A percentile compares a stretch with the other conserved stretches of the same genome.
phyloP scores from a whole-genome alignment of 371 early-diverging fungal genomes.

The Circinella umbellata region DNA sequence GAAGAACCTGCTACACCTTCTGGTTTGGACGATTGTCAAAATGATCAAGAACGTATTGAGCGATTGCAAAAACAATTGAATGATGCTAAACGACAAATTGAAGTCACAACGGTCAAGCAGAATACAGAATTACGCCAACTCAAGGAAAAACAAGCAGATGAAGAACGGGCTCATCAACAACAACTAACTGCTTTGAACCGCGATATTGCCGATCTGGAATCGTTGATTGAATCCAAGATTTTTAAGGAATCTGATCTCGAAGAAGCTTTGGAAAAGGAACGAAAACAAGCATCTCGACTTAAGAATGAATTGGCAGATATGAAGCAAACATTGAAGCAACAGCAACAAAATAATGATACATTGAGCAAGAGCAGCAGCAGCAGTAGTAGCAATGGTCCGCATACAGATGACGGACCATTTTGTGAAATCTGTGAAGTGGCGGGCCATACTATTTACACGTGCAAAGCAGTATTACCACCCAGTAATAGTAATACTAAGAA shows the following conservation, averaged over 20 bases:
- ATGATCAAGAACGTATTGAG: slow-evolving; percentile 28
- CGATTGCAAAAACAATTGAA: slow-evolving; percentile 40
- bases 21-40: slow-evolving; percentile 29
- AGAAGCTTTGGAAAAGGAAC: slow-evolving; percentile 62
- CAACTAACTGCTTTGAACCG: slow-evolving; percentile 65
- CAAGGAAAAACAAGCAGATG: slow-evolving; percentile 56
- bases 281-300: slow-evolving; percentile 55
- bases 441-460: slow-evolving; percentile 73
- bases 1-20: slow-evolving; percentile 48
- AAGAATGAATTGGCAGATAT: slow-evolving; percentile 58
- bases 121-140: slow-evolving; percentile 58
- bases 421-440: slow-evolving; percentile 74
- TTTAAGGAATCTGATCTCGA: slow-evolving; percentile 79
- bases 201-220: slow-evolving; percentile 73
- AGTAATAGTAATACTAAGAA: neutral
- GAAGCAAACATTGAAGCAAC: slow-evolving; percentile 23
- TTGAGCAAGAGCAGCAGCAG: slow-evolving; percentile 7
- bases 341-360: slow-evolving; percentile 1
- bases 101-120: slow-evolving; percentile 51
- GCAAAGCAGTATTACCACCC: slow-evolving; percentile 48
- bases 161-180: slow-evolving; percentile 61
- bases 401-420: slow-evolving; percentile 34
- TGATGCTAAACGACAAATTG: slow-evolving; percentile 59
- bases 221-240: slow-evolving; percentile 76
- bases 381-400: slow-evolving; percentile 12